Conservation (phyloP, 176 grass and related monocot species). For the Carex littledalei region DNA sequence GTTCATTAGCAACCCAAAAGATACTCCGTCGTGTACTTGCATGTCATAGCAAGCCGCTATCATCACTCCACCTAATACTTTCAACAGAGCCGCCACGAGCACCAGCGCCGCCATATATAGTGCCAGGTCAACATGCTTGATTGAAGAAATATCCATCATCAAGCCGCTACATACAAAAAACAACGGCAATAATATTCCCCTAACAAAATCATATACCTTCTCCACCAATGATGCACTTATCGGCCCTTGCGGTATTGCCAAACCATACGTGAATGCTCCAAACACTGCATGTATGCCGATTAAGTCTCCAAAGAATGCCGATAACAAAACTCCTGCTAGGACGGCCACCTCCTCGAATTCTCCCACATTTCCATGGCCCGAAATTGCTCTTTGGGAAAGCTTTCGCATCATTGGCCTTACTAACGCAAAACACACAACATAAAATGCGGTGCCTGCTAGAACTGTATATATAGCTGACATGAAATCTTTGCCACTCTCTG, state of each 20-base stretch:
- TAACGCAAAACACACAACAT: slow-evolving; percentile 18
- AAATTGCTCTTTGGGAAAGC: slow-evolving; percentile 5
- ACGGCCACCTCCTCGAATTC: slow-evolving; percentile 42
- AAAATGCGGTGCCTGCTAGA: slow-evolving; percentile 25
- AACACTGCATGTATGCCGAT: slow-evolving; percentile 63
- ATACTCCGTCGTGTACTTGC: slow-evolving; percentile 46
- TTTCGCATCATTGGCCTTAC: slow-evolving; percentile 32
- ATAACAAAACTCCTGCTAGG: slow-evolving; percentile 53
- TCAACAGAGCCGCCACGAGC: slow-evolving; percentile 11
- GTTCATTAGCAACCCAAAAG: slow-evolving; percentile 69
- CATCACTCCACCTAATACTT: slow-evolving; percentile 29
- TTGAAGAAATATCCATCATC: slow-evolving; percentile 28
- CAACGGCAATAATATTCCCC: slow-evolving; percentile 44
- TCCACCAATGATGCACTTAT: slow-evolving; percentile 54
- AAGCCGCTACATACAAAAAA: slow-evolving; percentile 71
- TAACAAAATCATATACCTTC: slow-evolving; percentile 61
- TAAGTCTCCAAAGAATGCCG: slow-evolving; percentile 45
- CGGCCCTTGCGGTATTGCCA: slow-evolving; percentile 59
- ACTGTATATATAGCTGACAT: slow-evolving; percentile 27
- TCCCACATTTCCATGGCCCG: slow-evolving; percentile 18
- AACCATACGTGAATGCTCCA: slow-evolving; percentile 63
- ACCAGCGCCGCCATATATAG: slow-evolving; percentile 19
- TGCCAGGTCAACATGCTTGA: slow-evolving; percentile 5
- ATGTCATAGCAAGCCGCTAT: slow-evolving; percentile 41
- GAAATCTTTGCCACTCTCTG: neutral